A percentile compares a stretch with the other conserved stretches of the same genome.
Evolutionary conservation across 345 rosid species (phyloP).

Genomic region (Syzygium aromaticum): DNA sequence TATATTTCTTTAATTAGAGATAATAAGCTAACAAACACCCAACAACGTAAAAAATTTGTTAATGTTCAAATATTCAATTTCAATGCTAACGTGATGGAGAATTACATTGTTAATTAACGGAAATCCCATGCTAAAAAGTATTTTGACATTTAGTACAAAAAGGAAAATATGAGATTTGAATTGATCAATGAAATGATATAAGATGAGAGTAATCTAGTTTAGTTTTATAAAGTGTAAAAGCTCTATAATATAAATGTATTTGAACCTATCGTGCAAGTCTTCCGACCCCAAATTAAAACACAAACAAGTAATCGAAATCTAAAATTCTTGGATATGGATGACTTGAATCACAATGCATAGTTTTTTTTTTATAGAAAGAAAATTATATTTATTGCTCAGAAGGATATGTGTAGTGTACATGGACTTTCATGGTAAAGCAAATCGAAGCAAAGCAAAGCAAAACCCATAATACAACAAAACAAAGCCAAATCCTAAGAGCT

Average conservation of each 20-base stretch:
- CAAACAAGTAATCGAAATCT: background rate
- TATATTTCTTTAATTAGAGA: background rate
- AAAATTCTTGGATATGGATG: background rate
- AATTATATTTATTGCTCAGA: no score
- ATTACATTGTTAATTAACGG: background rate
- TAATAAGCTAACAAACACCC: background rate
- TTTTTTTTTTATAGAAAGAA: background rate
- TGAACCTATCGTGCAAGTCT: background rate
- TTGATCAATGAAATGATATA: background rate
- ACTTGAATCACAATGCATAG: background rate
- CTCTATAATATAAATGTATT: background rate
- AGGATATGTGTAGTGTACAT: no score
- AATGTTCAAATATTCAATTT: background rate
- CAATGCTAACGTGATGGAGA: background rate
- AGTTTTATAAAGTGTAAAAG: background rate
- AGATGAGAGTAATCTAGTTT: background rate
- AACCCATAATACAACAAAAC: no score
- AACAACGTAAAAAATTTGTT: background rate
- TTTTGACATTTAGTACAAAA: background rate
- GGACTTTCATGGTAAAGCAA: no score
- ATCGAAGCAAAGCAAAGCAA: no score
- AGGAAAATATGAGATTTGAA: background rate
- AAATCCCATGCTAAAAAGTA: background rate
- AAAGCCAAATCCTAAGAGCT: no score
- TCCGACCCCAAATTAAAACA: background rate